A percentile compares a stretch with the other conserved stretches of the same genome.
Conservation (phyloP, 805 yeast genomes). For the Danielia reshetovae region DNA sequence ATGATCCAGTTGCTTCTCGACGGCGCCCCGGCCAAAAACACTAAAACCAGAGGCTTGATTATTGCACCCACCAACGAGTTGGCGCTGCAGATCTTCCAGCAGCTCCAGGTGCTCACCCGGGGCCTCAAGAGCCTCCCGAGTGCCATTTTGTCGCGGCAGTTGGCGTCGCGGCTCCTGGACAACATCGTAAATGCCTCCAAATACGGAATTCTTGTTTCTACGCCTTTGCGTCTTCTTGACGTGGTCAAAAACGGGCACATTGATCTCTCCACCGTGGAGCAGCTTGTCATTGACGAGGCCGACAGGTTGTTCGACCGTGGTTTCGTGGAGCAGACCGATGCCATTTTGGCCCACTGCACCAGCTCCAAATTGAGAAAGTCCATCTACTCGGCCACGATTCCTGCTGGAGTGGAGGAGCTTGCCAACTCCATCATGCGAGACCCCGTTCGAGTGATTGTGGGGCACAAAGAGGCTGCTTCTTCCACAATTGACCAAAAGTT, state of each 20-base stretch:
- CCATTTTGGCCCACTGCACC: conserved; percentile 60
- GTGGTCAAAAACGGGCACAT: conserved; percentile 59
- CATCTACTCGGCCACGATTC: conserved; percentile 93
- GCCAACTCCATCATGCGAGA: conserved; percentile 82
- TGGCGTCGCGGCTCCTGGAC: conserved; percentile 64
- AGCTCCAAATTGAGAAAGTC: conserved; percentile 57
- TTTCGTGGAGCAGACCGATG: conserved; percentile 88
- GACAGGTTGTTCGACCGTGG: conserved; percentile 86
- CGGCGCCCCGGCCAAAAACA: conserved; percentile 25
- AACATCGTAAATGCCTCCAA: conserved; percentile 56
- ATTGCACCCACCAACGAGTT: conserved; percentile 94
- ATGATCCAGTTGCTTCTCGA: conserved; percentile 50
- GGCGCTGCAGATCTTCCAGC: conserved; percentile 78
- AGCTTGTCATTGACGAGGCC: conserved; percentile 89
- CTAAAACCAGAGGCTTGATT: conserved; percentile 69
- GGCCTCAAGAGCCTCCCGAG: conserved; percentile 52
- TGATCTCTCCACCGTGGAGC: conserved; percentile 63
- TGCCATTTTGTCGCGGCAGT: conserved; percentile 66
- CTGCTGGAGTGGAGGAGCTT: conserved; percentile 86
- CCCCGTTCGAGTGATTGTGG: conserved; percentile 83
- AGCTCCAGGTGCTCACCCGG: conserved; percentile 53
- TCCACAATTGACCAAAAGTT: conserved; percentile 76
- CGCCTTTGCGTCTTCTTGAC: conserved; percentile 87
- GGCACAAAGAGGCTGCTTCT: conserved; percentile 92
- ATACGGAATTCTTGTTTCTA: conserved; percentile 77